Evolutionary conservation across 1,284 basidiomycete genomes (phyloP), one percentile per base, ranked within the genome.

Genomic region (Coniferiporia weirii): DNA sequence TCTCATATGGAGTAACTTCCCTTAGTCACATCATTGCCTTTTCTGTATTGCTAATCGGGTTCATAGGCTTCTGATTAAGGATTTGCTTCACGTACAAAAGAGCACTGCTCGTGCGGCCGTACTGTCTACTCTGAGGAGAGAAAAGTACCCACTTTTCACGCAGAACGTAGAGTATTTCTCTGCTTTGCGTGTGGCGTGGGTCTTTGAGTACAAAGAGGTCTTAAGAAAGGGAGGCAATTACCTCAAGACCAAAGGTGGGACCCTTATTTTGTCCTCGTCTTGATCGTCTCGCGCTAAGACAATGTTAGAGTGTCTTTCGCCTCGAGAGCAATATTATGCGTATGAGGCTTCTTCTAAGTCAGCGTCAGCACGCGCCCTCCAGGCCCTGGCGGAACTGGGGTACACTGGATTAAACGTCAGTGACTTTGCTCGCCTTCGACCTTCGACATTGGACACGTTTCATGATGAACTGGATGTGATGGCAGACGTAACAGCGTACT

Each of bases 121-220:
- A 13, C 38, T 51, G 19, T 19, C 13, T 0, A 67, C 66, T 5
- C 46, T 76, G 17, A 48, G 40, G 7, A 51, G 69, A 1, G 75
- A 76, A 59, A 57, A 43, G 2, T 10, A 27, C 6, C 72, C 68
- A 0, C 66, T 61, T 45, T 72, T 69, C 40, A 72, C 74, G 4
- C 68, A 75, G 54, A 76, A 75, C 22, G 10, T 49, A 20, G 64
- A 66, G 12, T 71, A 76, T 59, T 66, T 65, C 7, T 61, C 56
- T 27, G 17, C 3, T n/a, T 46, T 61, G 15, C 62, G 63, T 13
- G 17, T 52, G 6, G 44, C 59, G 3, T 71, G 70, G 68, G 62
- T 68, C 12, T 34, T 19, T 2, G 59, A 63, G 22, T 60, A 60
- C n/a, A 55, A 32, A 13, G 47, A 50, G 19, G 32, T 43, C 15